Base-by-base conservation (phyloP, 2,329 filamentous ascomycete genomes). In the Alternaria panax region DNA sequence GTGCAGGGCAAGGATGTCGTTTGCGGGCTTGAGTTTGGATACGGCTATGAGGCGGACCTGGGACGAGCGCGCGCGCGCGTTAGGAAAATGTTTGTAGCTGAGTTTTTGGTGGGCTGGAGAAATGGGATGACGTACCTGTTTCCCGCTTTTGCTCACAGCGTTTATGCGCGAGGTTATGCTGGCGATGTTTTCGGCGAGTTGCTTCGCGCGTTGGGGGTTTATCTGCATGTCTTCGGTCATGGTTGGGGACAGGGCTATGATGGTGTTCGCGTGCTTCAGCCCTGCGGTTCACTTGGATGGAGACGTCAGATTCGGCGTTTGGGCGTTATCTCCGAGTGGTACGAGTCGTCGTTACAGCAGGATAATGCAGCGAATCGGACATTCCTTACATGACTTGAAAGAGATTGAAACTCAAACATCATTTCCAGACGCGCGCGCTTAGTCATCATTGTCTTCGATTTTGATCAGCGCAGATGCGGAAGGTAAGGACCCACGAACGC, bases 11-110 rank as follows among this genome's bases (percentile, higher is more conserved):
- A 96, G 84, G 71, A 99, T 91, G 78, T 99, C 95, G 71, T 91
- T 91, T 59, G 89, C 92, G 14, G 95, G 94, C 81, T 99, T 98
- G 67, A 97, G 85, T 80, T 99, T 99, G 40, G 93, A 97, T 50
- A 99, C 95, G 27, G 95, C 94, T 41, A 99, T 93, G 38, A 99
- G 86, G 46, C 95, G 90, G 64, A 94, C 86, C 89, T 92, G 67
- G 22, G 48, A n/a, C n/a, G n/a, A n/a, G n/a, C n/a, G n/a, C 9
- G 67, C 50, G 9, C 28, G 22, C 9, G 22, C 38, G 14, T 45
- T 48, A 52, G 57, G 8, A 27, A 24, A 12, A 24, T 20, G 38
- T 24, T 41, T n/a, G n/a, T n/a, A 14, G 30, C 30, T 34, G 12
- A 14, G 46, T 34, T 36, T 28, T 55, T 28, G 50, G n/a, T 45